Conservation (phyloP, 495 filamentous ascomycete genomes). For the Durotheca rogersii region DNA sequence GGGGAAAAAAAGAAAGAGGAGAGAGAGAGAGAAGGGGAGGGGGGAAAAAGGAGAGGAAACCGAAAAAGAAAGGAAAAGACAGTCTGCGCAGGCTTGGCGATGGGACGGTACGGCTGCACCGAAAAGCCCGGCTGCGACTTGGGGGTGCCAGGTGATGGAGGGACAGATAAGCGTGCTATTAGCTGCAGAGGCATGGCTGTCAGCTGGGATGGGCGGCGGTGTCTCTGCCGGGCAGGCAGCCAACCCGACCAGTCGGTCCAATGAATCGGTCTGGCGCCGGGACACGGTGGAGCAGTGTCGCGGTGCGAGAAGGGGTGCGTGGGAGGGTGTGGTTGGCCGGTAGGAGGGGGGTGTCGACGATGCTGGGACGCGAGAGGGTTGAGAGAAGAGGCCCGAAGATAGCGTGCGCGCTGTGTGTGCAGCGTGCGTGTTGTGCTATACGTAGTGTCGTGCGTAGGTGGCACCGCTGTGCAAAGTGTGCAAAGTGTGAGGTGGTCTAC, state of each 20-base stretch:
- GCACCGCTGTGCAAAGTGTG: too few relatives aligned
- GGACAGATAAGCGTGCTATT: slow-evolving; percentile 19
- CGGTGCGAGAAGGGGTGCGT: slow-evolving; percentile 31
- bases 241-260: slow-evolving; percentile 31
- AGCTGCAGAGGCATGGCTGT: slow-evolving; percentile 16
- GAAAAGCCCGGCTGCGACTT: slow-evolving; percentile 3
- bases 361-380: neutral
- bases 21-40: too few relatives aligned
- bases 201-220: slow-evolving; percentile 24
- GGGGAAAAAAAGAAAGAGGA: too few relatives aligned
- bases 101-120: slow-evolving; percentile 22
- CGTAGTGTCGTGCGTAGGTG: too few relatives aligned
- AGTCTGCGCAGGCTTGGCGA: slow-evolving; percentile 24
- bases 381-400: neutral
- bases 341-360: too few relatives aligned
- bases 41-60: too few relatives aligned
- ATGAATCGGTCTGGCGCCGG: slow-evolving; percentile 16
- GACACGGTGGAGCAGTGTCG: slow-evolving; percentile 35
- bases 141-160: slow-evolving; percentile 1
- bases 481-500: too few relatives aligned
- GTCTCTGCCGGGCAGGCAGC: slow-evolving; percentile 27
- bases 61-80: slow-evolving; percentile 8
- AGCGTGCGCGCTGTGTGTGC: too few relatives aligned
- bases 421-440: too few relatives aligned
- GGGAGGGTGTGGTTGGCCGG: slow-evolving; percentile 29